Conservation (phyloP, 148 eudicot genomes). For the Nepenthes gracilis region DNA sequence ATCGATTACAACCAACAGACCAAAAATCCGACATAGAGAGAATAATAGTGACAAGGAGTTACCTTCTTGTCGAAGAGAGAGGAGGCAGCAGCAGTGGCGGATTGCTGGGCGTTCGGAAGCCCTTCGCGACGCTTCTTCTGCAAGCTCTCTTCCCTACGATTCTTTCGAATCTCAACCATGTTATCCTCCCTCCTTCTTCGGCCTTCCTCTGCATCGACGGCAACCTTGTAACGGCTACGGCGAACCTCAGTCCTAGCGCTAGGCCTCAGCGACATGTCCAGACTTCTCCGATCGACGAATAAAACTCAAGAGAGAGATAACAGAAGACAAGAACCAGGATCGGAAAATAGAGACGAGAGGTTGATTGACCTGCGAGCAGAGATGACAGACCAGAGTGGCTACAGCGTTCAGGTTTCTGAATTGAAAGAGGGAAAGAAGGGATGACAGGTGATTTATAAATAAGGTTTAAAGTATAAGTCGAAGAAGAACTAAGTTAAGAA, state of each 20-base stretch:
- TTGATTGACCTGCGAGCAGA: constrained; percentile 1
- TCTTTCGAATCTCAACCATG: constrained; percentile 79
- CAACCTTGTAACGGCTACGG: constrained; percentile 72
- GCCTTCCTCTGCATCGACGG: constrained; percentile 78
- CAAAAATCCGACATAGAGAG: background rate
- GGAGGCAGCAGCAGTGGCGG: constrained; percentile 17
- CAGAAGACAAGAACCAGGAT: background rate
- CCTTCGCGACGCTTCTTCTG: constrained; percentile 87
- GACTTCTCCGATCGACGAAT: background rate
- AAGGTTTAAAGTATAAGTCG: background rate
- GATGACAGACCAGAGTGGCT: background rate
- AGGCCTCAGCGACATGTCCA: constrained; percentile 67
- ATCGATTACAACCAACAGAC: background rate
- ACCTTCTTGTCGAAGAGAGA: constrained; percentile 47
- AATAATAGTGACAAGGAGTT: background rate
- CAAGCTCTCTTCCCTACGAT: constrained; percentile 61
- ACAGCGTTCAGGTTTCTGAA: constrained; percentile 6
- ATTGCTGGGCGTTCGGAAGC: constrained; percentile 19
- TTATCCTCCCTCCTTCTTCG: constrained; percentile 63
- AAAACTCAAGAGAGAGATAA: constrained; percentile 18
- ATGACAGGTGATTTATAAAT: constrained; percentile 4
- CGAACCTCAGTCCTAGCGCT: constrained; percentile 58
- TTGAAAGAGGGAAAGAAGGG: background rate
- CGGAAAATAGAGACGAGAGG: background rate
- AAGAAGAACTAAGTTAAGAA: background rate